Evolutionary conservation across 2,329 filamentous ascomycete species (phyloP).

Genomic region (Sporothrix pallida): DNA sequence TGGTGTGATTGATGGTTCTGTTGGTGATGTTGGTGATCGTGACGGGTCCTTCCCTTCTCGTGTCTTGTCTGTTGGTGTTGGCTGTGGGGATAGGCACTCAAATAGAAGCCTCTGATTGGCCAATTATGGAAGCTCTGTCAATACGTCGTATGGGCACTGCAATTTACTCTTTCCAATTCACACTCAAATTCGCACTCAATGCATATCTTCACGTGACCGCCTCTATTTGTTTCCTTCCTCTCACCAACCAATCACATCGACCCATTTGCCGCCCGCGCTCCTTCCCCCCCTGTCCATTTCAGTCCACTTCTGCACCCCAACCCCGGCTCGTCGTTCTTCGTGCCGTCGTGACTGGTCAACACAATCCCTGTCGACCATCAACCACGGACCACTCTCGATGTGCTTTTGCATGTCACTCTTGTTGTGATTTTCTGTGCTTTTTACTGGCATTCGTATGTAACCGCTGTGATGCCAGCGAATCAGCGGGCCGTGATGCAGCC

Average conservation of each 20-base stretch:
- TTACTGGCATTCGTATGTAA: too few relatives aligned
- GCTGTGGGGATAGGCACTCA: too few relatives aligned
- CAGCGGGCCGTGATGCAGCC: conserved; percentile 27
- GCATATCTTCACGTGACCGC: conserved; percentile 17
- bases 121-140: neutral
- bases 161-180: neutral
- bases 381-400: conserved; percentile 10
- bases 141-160: neutral
- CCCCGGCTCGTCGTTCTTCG: conserved; percentile 6
- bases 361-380: conserved; percentile 11
- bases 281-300: neutral
- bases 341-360: neutral
- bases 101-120: conserved; percentile 4
- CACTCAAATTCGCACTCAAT: neutral
- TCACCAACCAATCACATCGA: conserved; percentile 34
- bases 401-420: neutral
- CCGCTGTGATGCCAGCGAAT: conserved; percentile 25
- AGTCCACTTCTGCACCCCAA: neutral
- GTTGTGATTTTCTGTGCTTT: neutral
- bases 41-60: too few relatives aligned
- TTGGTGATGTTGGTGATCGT: conserved; percentile 5
- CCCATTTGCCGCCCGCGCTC: conserved; percentile 36
- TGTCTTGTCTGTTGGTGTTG: too few relatives aligned
- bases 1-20: neutral
- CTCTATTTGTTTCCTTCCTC: neutral